These are phyloP conservation scores for Alternaria brassicicola DNA, from an alignment of 2,329 filamentous ascomycete species.

Conservation along the genomic window DNA sequence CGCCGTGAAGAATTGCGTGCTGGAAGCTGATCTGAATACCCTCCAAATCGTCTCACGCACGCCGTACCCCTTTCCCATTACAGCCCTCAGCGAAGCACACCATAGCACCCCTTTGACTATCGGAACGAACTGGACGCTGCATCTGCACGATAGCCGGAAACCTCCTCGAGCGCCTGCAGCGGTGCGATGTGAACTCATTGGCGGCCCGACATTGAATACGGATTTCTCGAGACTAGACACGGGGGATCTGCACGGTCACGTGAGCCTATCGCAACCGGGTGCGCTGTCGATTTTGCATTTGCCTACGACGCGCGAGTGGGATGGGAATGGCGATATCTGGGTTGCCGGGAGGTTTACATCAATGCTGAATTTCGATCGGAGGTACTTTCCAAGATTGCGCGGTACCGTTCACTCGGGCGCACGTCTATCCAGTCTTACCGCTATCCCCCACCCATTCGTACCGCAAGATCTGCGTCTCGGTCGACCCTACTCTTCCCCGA, in stretches of 20 bases:
- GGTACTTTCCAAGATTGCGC: conserved; percentile 78
- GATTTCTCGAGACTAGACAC: conserved; percentile 56
- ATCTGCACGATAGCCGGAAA: conserved; percentile 78
- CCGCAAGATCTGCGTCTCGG: conserved; percentile 66
- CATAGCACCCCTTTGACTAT: conserved; percentile 76
- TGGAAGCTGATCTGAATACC: conserved; percentile 82
- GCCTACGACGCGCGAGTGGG: conserved; percentile 60
- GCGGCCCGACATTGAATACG: conserved; percentile 19
- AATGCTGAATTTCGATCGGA: conserved; percentile 86
- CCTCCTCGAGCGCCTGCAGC: conserved; percentile 22
- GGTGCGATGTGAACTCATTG: conserved; percentile 39
- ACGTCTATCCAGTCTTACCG: conserved; percentile 73
- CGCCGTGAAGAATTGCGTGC: conserved; percentile 74
- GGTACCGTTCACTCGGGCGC: conserved; percentile 85
- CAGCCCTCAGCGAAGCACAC: conserved; percentile 74
- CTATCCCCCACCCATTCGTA: conserved; percentile 71
- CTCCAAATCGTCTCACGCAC: conserved; percentile 72
- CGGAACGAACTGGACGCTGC: conserved; percentile 79
- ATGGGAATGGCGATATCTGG: conserved; percentile 79
- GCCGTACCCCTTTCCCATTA: conserved; percentile 81
- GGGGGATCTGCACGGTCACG: conserved; percentile 62
- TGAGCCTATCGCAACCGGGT: conserved; percentile 77
- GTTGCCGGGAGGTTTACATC: conserved; percentile 87
- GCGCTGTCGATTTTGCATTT: conserved; percentile 84
- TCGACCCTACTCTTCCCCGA: conserved; percentile 59